A percentile compares a stretch with the other conserved stretches of the same genome.
phyloP scores from a whole-genome alignment of 805 yeast genomes.

The Schwanniomyces occidentalis region DNA sequence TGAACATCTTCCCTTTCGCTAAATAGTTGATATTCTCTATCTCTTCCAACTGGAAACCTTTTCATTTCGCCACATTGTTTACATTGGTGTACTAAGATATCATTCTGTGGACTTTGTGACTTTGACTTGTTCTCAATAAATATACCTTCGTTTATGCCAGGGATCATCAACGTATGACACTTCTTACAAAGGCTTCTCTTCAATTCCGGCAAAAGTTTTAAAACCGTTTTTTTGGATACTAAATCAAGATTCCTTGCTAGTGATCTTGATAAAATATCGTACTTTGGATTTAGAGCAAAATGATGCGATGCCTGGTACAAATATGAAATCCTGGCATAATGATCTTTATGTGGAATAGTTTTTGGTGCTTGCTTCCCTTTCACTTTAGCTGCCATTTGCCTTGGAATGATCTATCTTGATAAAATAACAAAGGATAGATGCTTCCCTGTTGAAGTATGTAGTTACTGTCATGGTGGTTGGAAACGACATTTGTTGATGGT shows the following conservation, averaged over 20 bases:
- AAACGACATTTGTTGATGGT: too few species aligned
- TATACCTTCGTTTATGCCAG: slow-evolving; percentile 44
- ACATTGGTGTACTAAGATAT: slow-evolving; percentile 53
- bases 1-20: slow-evolving; percentile 38
- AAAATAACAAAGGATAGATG: too few species aligned
- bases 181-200: slow-evolving; percentile 71
- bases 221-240: slow-evolving; percentile 67
- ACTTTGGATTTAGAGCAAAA: slow-evolving; percentile 28
- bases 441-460: too few species aligned
- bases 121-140: slow-evolving; percentile 46
- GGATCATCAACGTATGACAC: slow-evolving; percentile 54
- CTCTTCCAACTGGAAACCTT: slow-evolving; percentile 62
- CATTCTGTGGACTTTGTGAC: slow-evolving; percentile 30
- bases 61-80: slow-evolving; percentile 50
- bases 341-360: slow-evolving; percentile 53
- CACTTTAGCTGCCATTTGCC: slow-evolving; percentile 8
- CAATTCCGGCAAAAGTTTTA: slow-evolving; percentile 60
- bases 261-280: slow-evolving; percentile 51
- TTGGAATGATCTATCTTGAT: too few species aligned
- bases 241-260: slow-evolving; percentile 56
- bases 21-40: slow-evolving; percentile 50
- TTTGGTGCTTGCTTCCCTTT: slow-evolving; percentile 31
- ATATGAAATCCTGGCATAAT: slow-evolving; percentile 58
- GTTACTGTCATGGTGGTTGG: too few species aligned
- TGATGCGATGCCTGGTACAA: slow-evolving; percentile 55